Conservation (phyloP, 2,329 filamentous ascomycete genomes). For the Cucurbitaria berberidis region DNA sequence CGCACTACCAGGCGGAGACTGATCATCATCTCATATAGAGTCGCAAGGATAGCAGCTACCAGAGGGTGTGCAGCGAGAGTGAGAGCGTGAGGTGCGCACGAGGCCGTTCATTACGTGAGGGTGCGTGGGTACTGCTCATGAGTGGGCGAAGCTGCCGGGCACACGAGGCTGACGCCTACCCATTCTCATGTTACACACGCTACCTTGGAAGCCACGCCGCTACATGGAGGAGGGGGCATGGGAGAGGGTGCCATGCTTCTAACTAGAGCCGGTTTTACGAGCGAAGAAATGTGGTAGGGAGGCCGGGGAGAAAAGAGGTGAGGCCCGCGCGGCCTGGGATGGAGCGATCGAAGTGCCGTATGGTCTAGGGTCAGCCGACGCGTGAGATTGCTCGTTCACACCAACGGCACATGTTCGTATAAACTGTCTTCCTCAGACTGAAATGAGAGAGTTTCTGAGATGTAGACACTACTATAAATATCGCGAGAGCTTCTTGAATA, state of each 20-base stretch:
- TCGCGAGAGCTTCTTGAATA: neutral
- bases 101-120: slow-evolving; percentile 13
- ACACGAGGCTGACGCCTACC: slow-evolving; percentile 18
- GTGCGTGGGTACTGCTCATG: slow-evolving; percentile 12
- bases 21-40: slow-evolving; percentile 12
- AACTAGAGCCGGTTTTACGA: neutral
- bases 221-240: neutral
- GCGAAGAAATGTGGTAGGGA: neutral
- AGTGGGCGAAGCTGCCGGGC: slow-evolving; percentile 12
- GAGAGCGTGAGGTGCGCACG: slow-evolving; percentile 14
- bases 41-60: neutral
- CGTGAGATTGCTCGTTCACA: neutral
- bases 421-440: too few species aligned
- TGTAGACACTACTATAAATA: neutral
- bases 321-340: neutral
- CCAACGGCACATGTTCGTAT: neutral
- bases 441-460: too few species aligned
- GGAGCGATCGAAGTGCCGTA: neutral
- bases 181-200: neutral
- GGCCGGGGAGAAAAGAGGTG: too few species aligned
- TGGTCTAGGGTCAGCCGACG: neutral
- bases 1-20: neutral
- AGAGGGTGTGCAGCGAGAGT: slow-evolving; percentile 7
- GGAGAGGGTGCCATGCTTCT: neutral
- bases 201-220: neutral